Base-by-base conservation (phyloP, 345 rosid genomes). In the Ceriops zippeliana region DNA sequence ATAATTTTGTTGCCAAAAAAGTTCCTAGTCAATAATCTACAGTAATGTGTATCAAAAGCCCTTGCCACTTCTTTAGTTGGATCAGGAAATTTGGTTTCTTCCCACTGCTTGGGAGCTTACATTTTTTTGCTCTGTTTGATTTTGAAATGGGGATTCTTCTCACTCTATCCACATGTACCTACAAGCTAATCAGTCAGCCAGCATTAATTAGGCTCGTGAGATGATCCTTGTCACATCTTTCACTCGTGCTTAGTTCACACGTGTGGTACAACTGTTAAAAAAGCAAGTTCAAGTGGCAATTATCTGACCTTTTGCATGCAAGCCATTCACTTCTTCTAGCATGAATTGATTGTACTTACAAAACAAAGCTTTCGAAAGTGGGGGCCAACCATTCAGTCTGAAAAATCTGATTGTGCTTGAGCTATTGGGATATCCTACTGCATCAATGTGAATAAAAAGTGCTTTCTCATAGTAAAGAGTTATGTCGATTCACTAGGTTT, bases 301-400 rank as follows among this genome's bases (percentile, higher is more conserved):
- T 26, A 35, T 24, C 35, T 46, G 58, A 54, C 52, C 37, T 37
- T 42, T 3, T 53, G 61, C 52, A 67, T 67, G 60, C 31, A 35
- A 34, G 13, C 26, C 58, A 21, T 53, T 53, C 21, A 53, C 58
- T 53, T 53, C 34, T 35, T 15, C 24, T 11, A 8, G 37, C 16
- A 2, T 46, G 49, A 34, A 46, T 26, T 31, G 20, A 21, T 63
- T 5, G 27, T 69, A 35, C 31, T 30, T 47, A 13, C 16, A 54
- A 54, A 61, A 35, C 38, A 24, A 21, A 1, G 13, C 31, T 47
- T 17, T 37, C 21, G 37, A 37, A 37, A 42, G 13, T 8, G 54
- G 54, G 54, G n/a, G 42, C 56, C 9, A 32, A 7, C 22, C 11
- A 26, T 69, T 59, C 2, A 61, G 2, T 69, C 31, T 51, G 34